phyloP scores from a whole-genome alignment of 78 protist genomes.

The Speleostelium caveatum region DNA sequence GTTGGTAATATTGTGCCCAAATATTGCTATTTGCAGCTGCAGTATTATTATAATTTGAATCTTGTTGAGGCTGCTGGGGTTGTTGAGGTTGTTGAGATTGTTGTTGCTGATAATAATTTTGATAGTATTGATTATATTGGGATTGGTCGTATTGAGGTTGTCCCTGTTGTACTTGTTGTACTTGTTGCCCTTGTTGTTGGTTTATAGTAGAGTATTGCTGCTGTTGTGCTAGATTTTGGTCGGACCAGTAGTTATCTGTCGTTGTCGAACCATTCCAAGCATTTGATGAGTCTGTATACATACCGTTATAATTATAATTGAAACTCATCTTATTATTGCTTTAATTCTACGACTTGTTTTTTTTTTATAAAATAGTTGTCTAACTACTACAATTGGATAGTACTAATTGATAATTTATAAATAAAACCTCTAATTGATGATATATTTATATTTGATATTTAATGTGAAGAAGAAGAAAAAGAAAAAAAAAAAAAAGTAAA shows the following conservation, averaged over 20 bases:
- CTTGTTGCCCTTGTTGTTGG: constrained; percentile 4
- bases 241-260: not conserved
- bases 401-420: too few species aligned
- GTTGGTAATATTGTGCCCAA: not conserved
- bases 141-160: constrained; percentile 11
- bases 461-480: too few species aligned
- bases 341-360: too few species aligned
- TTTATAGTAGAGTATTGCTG: not conserved
- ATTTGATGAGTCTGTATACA: constrained; percentile 23
- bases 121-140: not conserved
- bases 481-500: too few species aligned
- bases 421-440: too few species aligned
- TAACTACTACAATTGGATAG: not conserved
- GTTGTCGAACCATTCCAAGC: too few species aligned
- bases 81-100: constrained; percentile 13
- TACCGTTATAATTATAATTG: constrained; percentile 4
- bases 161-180: not conserved
- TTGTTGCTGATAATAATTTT: constrained; percentile 29
- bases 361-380: not conserved
- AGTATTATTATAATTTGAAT: not conserved
- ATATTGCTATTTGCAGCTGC: not conserved
- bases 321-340: not conserved
- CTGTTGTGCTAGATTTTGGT: not conserved
- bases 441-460: too few species aligned
- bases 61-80: constrained; percentile 6